phyloP scores from a whole-genome alignment of 257 asterid species.

The Petunia axillaris region DNA sequence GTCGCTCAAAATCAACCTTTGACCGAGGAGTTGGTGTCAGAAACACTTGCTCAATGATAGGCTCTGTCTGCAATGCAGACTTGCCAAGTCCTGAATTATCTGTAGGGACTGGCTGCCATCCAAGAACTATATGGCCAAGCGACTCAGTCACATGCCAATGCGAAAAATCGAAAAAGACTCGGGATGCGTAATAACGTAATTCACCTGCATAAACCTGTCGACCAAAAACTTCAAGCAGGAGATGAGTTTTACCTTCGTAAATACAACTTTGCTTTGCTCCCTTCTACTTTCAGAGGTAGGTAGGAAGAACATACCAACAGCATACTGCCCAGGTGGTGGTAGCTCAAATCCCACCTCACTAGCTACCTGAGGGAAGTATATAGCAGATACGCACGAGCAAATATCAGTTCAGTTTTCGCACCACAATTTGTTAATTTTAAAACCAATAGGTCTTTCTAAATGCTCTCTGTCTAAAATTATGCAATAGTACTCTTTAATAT shows the following conservation, averaged over 20 bases:
- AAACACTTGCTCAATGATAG: constrained; percentile 93
- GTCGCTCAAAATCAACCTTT: constrained; percentile 87
- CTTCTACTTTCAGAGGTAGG: constrained; percentile 88
- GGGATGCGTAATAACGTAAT: neutral
- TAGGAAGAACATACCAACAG: constrained; percentile 98
- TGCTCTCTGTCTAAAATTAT: neutral
- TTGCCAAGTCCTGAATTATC: constrained; percentile 93
- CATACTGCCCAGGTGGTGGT: constrained; percentile 90
- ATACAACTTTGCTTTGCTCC: constrained; percentile 89
- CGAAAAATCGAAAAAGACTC: neutral
- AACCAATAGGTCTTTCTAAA: neutral
- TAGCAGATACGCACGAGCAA: neutral
- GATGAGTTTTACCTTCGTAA: constrained; percentile 62
- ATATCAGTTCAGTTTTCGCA: neutral
- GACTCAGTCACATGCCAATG: constrained; percentile 86
- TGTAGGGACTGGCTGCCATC: constrained; percentile 93
- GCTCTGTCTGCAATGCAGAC: constrained; percentile 97
- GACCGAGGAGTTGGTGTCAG: constrained; percentile 82
- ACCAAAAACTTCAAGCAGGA: neutral
- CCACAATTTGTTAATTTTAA: neutral
- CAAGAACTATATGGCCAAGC: constrained; percentile 94
- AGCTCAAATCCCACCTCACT: constrained; percentile 81
- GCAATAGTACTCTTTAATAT: neutral
- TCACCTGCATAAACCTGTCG: constrained; percentile 10
- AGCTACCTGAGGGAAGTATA: constrained; percentile 50